phyloP scores from a whole-genome alignment of 1,284 basidiomycete species.

The Abortiporus biennis region DNA sequence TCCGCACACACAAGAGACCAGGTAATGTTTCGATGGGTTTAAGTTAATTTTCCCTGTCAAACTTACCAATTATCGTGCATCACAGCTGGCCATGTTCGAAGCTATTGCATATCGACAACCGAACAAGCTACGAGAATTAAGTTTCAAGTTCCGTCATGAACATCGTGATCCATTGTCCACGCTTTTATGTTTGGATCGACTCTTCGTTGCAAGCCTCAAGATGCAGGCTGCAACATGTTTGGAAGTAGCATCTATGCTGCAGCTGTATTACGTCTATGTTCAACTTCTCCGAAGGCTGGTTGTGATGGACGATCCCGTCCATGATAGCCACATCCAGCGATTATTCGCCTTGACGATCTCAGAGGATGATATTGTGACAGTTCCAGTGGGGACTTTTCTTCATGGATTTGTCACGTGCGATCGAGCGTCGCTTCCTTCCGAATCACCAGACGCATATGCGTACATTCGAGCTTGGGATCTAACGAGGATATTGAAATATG shows the following conservation, averaged over 20 bases:
- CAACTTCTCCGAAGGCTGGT: conserved; percentile 27
- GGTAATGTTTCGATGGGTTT: too few species aligned
- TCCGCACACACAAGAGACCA: conserved; percentile 11
- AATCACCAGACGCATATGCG: too few species aligned
- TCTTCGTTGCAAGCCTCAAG: conserved; percentile 23
- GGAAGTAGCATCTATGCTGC: conserved; percentile 24
- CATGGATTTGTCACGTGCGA: conserved; percentile 1
- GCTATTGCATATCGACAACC: conserved; percentile 24
- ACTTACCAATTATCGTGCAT: too few species aligned
- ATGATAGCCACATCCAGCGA: conserved; percentile 19
- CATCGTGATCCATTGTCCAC: conserved; percentile 26
- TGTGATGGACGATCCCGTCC: conserved; percentile 21
- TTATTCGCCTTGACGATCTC: conserved; percentile 33
- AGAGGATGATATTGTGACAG: conserved; percentile 20
- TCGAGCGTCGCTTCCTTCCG: too few species aligned
- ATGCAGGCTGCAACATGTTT: conserved; percentile 16
- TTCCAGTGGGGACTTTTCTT: conserved; percentile 23
- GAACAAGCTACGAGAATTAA: conserved; percentile 21
- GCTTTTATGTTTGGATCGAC: conserved; percentile 37
- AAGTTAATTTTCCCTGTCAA: too few species aligned
- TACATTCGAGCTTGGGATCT: conserved; percentile 15
- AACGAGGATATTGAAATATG: conserved; percentile 13
- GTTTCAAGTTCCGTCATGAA: conserved; percentile 17
- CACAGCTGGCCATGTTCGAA: conserved; percentile 34
- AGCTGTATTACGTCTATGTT: conserved; percentile 30